phyloP scores from a whole-genome alignment of 2,329 filamentous ascomycete species.

The Elsinoe fawcettii region DNA sequence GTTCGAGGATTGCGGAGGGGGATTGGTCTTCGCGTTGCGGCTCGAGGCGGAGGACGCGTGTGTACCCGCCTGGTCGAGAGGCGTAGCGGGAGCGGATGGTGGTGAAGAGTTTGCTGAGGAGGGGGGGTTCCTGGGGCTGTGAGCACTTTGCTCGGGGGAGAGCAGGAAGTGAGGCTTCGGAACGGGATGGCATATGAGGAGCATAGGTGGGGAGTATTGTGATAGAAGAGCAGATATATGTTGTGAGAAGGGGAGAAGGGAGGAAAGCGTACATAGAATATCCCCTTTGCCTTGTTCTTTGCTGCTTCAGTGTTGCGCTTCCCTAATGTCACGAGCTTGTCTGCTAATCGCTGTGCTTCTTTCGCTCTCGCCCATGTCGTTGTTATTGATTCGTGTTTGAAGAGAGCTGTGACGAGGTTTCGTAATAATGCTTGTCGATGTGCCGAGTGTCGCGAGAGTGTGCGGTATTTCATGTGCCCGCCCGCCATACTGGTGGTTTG shows the following conservation, averaged over 20 bases:
- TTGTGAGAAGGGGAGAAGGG: neutral
- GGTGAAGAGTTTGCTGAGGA: constrained; percentile 82
- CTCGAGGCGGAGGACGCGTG: constrained; percentile 85
- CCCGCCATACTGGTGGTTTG: constrained; percentile 60
- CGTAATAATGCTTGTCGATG: constrained; percentile 89
- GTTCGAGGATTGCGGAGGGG: constrained; percentile 80
- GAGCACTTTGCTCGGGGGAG: neutral
- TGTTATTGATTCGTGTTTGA: constrained; percentile 85
- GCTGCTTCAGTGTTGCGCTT: constrained; percentile 88
- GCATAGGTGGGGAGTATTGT: too few species aligned
- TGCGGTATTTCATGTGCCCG: constrained; percentile 77
- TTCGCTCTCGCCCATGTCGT: constrained; percentile 97
- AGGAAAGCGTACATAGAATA: constrained; percentile 60
- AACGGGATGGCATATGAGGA: too few species aligned
- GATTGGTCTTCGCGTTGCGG: constrained; percentile 83
- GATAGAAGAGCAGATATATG: neutral
- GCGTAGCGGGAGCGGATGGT: constrained; percentile 72
- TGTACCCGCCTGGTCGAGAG: constrained; percentile 80
- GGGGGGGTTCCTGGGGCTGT: constrained; percentile 52
- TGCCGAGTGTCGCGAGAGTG: constrained; percentile 74
- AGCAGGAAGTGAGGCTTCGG: too few species aligned
- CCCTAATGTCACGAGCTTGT: constrained; percentile 87
- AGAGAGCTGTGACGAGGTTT: constrained; percentile 90
- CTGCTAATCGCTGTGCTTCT: constrained; percentile 86
- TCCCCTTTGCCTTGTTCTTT: constrained; percentile 63